Evolutionary conservation across 306 rosid genomes (phyloP).

Genomic region (Phaseolus lunatus): DNA sequence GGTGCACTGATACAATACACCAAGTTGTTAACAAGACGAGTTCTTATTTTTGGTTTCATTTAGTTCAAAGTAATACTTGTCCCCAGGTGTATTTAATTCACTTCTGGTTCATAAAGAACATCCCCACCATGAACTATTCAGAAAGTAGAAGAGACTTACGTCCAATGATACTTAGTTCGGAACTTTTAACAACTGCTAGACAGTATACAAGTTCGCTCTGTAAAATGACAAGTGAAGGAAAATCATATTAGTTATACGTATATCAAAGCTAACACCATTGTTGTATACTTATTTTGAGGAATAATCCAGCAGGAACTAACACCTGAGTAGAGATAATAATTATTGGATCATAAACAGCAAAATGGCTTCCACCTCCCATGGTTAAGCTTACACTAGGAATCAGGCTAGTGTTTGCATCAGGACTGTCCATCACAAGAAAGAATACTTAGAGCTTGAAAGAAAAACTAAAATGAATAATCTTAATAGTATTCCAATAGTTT

Average conservation of each 20-base stretch:
- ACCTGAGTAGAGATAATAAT: conserved; percentile 83
- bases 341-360: conserved; percentile 76
- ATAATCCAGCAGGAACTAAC: conserved; percentile 15
- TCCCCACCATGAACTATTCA: conserved; percentile 27
- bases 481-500: conserved; percentile 6
- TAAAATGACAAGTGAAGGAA: conserved; percentile 47
- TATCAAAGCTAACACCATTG: conserved; percentile 32
- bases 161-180: conserved; percentile 79
- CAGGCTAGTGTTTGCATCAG: conserved; percentile 74
- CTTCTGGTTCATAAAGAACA: conserved; percentile 28
- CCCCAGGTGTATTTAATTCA: conserved; percentile 29
- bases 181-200: conserved; percentile 85
- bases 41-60: neutral
- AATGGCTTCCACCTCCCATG: conserved; percentile 85
- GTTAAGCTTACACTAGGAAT: conserved; percentile 76
- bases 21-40: too few relatives aligned
- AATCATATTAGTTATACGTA: conserved; percentile 33
- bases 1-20: conserved; percentile 1
- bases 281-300: conserved; percentile 23
- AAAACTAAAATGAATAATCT: conserved; percentile 20
- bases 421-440: conserved; percentile 63
- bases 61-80: neutral
- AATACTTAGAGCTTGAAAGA: conserved; percentile 35
- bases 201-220: conserved; percentile 85
- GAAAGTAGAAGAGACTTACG: conserved; percentile 67